Conservation (phyloP, 257 asterid genomes). For the Jaltomata sinuosa region DNA sequence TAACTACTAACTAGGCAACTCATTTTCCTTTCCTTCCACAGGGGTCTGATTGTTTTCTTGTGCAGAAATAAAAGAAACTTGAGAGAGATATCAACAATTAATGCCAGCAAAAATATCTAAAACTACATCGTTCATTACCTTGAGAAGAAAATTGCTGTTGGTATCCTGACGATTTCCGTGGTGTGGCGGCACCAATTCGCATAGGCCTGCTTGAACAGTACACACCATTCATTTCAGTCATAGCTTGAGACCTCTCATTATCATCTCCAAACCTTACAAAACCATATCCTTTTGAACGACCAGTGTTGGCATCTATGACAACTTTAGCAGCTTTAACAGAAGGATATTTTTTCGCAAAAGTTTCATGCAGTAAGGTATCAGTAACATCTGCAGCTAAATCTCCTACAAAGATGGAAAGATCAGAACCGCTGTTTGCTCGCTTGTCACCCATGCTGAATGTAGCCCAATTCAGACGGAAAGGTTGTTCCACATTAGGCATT, state of each 20-base stretch:
- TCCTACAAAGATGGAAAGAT: conserved; percentile 85
- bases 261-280: conserved; percentile 96
- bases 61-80: not conserved
- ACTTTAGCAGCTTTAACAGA: conserved; percentile 94
- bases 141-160: conserved; percentile 65
- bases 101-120: not conserved
- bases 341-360: conserved; percentile 57
- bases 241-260: conserved; percentile 68
- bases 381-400: conserved; percentile 95
- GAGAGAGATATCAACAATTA: not conserved
- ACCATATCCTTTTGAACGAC: conserved; percentile 91
- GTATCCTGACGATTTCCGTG: conserved; percentile 70
- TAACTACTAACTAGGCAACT: not conserved
- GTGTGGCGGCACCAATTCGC: conserved; percentile 92
- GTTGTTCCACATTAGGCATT: conserved; percentile 85
- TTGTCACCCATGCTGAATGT: conserved; percentile 92
- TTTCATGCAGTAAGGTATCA: conserved; percentile 69
- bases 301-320: conserved; percentile 76
- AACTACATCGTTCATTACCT: conserved; percentile 24
- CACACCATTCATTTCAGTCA: conserved; percentile 84
- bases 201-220: conserved; percentile 80
- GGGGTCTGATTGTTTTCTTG: not conserved
- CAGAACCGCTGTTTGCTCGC: conserved; percentile 69
- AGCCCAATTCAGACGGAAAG: conserved; percentile 92
- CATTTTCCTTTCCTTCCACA: not conserved